Evolutionary conservation across 2,329 filamentous ascomycete species (phyloP).

Genomic region (Rhytidhysteron rufulum): DNA sequence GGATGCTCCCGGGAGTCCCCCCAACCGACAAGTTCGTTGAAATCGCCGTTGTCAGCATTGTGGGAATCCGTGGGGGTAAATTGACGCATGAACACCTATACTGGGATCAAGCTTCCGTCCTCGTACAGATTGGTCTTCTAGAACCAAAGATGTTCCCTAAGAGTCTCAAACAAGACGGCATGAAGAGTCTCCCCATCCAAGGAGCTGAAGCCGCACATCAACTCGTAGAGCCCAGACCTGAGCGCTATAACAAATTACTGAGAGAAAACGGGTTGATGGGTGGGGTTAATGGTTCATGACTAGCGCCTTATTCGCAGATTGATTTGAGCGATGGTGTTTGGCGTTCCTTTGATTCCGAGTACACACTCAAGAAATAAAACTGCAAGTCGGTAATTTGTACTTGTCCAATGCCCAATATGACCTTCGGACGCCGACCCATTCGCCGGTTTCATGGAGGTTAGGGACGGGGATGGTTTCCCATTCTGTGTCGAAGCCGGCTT

Average conservation of each 20-base stretch:
- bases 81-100: slow-evolving; percentile 56
- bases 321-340: slow-evolving; percentile 8
- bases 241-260: slow-evolving; percentile 40
- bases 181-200: slow-evolving; percentile 38
- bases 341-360: slow-evolving; percentile 7
- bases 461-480: slow-evolving; percentile 78
- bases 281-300: slow-evolving; percentile 11
- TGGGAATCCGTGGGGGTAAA: slow-evolving; percentile 50
- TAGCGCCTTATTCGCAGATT: not conserved
- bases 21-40: slow-evolving; percentile 55
- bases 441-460: slow-evolving; percentile 64
- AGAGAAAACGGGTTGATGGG: slow-evolving; percentile 31
- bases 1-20: slow-evolving; percentile 56
- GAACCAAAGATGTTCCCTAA: slow-evolving; percentile 52
- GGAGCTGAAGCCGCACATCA: slow-evolving; percentile 41
- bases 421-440: slow-evolving; percentile 85
- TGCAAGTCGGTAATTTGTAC: slow-evolving; percentile 72
- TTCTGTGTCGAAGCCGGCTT: slow-evolving; percentile 84
- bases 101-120: slow-evolving; percentile 58
- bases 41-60: slow-evolving; percentile 54
- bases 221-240: slow-evolving; percentile 37
- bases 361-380: slow-evolving; percentile 61
- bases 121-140: slow-evolving; percentile 54
- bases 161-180: slow-evolving; percentile 32
- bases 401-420: slow-evolving; percentile 85